Base-by-base conservation (phyloP, 2,329 filamentous ascomycete species). In the Hortaea sp. region DNA sequence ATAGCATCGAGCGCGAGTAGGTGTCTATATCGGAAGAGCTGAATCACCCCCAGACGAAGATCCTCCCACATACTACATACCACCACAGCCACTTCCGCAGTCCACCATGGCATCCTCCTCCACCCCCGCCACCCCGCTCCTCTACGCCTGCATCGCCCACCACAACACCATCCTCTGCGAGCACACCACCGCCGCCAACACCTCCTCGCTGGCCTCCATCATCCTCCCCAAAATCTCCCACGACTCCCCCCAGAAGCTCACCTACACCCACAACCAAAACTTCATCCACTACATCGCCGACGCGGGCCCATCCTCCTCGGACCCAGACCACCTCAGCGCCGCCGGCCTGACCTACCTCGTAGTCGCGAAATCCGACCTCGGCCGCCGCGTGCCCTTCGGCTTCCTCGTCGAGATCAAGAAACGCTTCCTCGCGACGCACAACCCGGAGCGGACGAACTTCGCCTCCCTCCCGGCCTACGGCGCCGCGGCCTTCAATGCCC, bases 221-320 rank as follows among this genome's bases (percentile, higher is more conserved):
- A 88, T 98, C 71, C 87, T 98, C 39, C 92, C 94, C 48, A 95
- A 95, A 67, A 94, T 98, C 73, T 76, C 77, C 46, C 92, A 98
- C 71, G 70, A 74, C 53, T 72, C 76, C 29, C 76, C 88, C 1
- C 82, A 94, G 63, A 95, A 95, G 69, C 79, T 94, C 55, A 97
- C 90, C 6, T 95, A 94, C 72, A 59, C 57, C 12, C 88, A 95
- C 68, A 85, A 88, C 69, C 75, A 82, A 49, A 82, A 94, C 66
- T 88, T 92, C 74, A 92, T 97, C 67, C 90, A 98, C 76, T 95
- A 94, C 74, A 85, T 97, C 63, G 79, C 89, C 60, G 85, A 92
- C 63, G 81, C 88, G 0, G 40, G 51, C 6, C 53, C 59, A 34
- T 58, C 62, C 29, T 50, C 53, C 20, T 47, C 49, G 9, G 45